These are phyloP conservation scores for Penicillium lividum DNA, from an alignment of 495 filamentous ascomycete species.

Conservation along the genomic window DNA sequence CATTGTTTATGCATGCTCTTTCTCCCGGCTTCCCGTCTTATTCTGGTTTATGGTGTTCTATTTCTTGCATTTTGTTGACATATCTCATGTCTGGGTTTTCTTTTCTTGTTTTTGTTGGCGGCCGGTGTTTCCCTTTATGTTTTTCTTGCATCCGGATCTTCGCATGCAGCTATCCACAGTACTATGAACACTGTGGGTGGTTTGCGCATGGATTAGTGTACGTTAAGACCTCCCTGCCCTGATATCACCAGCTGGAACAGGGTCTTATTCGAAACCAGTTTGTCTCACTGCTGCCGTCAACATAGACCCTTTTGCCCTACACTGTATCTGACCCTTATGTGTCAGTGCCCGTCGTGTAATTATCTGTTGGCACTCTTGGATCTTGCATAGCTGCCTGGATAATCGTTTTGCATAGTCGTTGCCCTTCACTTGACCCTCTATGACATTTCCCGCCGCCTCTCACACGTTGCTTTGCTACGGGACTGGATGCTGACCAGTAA, in stretches of 20 bases:
- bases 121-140: slow-evolving; percentile 34
- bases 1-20: slow-evolving; percentile 26
- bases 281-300: slow-evolving; percentile 53
- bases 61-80: slow-evolving; percentile 35
- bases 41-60: slow-evolving; percentile 28
- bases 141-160: slow-evolving; percentile 38
- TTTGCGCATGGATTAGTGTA: slow-evolving; percentile 73
- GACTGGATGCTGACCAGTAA: slow-evolving; percentile 25
- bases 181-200: slow-evolving; percentile 58
- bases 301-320: slow-evolving; percentile 42
- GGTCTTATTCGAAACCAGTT: slow-evolving; percentile 53
- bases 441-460: slow-evolving; percentile 11
- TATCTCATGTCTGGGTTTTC: slow-evolving; percentile 32
- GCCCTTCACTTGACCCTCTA: slow-evolving; percentile 7
- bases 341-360: slow-evolving; percentile 40
- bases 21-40: slow-evolving; percentile 15
- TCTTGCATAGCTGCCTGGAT: slow-evolving; percentile 11
- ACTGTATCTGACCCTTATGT: slow-evolving; percentile 33
- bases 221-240: slow-evolving; percentile 67
- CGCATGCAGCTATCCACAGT: slow-evolving; percentile 35
- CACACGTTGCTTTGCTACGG: slow-evolving; percentile 17
- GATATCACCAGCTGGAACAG: slow-evolving; percentile 48
- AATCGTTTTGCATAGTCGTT: slow-evolving; percentile 17
- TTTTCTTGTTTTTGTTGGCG: slow-evolving; percentile 33
- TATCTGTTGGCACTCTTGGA: slow-evolving; percentile 36